phyloP scores from a whole-genome alignment of 139 green algal genomes.

The Zygnema circumcarinatum region DNA sequence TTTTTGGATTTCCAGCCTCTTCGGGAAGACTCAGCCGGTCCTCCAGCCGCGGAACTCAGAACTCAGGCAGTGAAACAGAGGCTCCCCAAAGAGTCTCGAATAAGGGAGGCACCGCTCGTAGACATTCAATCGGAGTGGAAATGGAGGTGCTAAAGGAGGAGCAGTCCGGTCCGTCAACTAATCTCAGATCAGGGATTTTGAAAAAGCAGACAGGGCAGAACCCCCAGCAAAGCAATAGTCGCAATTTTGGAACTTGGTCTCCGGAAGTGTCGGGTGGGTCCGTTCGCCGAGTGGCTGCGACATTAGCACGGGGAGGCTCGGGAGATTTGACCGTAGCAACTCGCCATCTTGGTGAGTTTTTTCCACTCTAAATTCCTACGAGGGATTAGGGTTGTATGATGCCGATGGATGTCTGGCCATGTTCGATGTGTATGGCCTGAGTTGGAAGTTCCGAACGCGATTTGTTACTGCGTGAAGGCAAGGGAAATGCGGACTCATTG shows the following conservation, averaged over 20 bases:
- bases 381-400: too few species aligned
- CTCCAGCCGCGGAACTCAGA: background rate
- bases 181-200: background rate
- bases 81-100: background rate
- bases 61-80: background rate
- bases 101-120: background rate
- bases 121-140: background rate
- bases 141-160: background rate
- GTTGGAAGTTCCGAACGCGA: too few species aligned
- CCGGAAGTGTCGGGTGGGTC: background rate
- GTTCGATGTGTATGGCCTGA: too few species aligned
- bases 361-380: too few species aligned
- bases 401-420: too few species aligned
- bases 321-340: background rate
- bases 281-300: background rate
- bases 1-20: background rate
- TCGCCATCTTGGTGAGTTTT: background rate
- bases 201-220: background rate
- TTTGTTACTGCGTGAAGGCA: too few species aligned
- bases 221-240: background rate
- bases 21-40: background rate
- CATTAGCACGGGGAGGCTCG: background rate
- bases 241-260: background rate
- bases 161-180: background rate
- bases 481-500: too few species aligned